A percentile compares a stretch with the other conserved stretches of the same genome.
phyloP scores from a whole-genome alignment of 345 rosid species.

The Citrus mangshanensis region DNA sequence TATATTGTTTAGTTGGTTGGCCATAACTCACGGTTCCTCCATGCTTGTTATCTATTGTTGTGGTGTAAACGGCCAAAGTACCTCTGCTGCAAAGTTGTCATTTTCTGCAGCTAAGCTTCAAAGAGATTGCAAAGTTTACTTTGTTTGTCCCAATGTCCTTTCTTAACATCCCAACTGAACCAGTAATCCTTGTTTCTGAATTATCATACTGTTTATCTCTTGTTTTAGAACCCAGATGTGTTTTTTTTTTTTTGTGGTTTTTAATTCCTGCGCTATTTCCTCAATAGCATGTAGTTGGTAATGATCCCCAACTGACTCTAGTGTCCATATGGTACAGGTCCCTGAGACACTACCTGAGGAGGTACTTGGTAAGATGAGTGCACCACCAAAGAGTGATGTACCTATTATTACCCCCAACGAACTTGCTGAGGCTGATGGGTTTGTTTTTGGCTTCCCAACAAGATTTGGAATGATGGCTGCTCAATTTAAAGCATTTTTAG shows the following conservation, averaged over 20 bases:
- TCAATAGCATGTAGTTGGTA: not conserved
- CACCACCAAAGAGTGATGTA: conserved; percentile 80
- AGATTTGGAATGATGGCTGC: conserved; percentile 99
- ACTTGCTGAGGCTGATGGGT: conserved; percentile 88
- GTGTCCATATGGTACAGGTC: conserved; percentile 42
- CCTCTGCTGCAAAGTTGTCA: too few relatives aligned
- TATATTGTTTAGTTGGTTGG: not conserved
- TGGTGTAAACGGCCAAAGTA: too few relatives aligned
- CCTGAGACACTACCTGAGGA: conserved; percentile 87
- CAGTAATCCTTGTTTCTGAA: not conserved
- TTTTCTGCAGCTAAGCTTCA: too few relatives aligned
- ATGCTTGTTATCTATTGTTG: not conserved
- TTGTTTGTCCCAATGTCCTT: not conserved
- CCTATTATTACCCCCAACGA: conserved; percentile 74
- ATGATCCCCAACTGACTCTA: not conserved
- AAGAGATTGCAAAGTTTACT: too few relatives aligned
- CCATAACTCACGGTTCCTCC: not conserved
- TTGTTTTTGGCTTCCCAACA: conserved; percentile 91
- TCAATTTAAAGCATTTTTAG: conserved; percentile 93
- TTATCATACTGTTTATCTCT: not conserved
- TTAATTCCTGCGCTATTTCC: not conserved
- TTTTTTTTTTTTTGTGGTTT: not conserved
- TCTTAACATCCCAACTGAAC: not conserved
- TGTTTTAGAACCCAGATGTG: not conserved
- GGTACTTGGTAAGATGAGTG: conserved; percentile 82